Percentiles rank a stretch among this genome's conserved stretches.
These are phyloP conservation scores for Nymphaea thermarum DNA, from an alignment of 164 flowering plant species.

Conservation along the genomic window DNA sequence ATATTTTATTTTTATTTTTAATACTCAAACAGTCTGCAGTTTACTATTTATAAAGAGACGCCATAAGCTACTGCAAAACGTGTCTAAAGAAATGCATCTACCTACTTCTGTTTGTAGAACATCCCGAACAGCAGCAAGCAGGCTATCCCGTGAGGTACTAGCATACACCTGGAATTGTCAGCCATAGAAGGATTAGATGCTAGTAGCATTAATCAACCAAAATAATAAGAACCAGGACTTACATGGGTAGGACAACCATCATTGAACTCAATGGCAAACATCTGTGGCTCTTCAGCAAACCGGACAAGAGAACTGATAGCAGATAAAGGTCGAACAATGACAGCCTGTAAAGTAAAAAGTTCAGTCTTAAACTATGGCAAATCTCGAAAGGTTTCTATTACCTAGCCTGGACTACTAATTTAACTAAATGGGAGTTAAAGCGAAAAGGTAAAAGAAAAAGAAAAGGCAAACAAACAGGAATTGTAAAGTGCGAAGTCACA, in stretches of 20 bases:
- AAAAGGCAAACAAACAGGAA: too few relatives aligned
- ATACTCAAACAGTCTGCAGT: too few relatives aligned
- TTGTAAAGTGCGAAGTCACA: too few relatives aligned
- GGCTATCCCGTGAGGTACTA: constrained; percentile 92
- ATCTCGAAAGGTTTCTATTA: too few relatives aligned
- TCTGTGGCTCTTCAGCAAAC: constrained; percentile 96
- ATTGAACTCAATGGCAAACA: constrained; percentile 95
- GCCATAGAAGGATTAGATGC: not conserved
- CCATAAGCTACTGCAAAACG: too few relatives aligned
- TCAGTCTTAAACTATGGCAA: too few relatives aligned
- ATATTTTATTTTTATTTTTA: too few relatives aligned
- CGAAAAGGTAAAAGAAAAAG: too few relatives aligned
- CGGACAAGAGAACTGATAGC: constrained; percentile 88
- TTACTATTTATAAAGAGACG: too few relatives aligned
- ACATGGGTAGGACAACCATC: constrained; percentile 98
- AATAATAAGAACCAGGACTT: constrained; percentile 15
- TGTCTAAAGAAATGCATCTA: constrained; percentile 17
- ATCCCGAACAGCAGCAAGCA: constrained; percentile 93
- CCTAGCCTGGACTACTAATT: too few relatives aligned
- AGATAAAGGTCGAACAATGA: constrained; percentile 85
- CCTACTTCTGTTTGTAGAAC: constrained; percentile 94
- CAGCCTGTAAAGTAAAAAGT: constrained; percentile 49
- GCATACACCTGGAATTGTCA: constrained; percentile 68
- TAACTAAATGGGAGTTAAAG: too few relatives aligned
- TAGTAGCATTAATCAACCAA: not conserved